Evolutionary conservation across 1,284 basidiomycete genomes (phyloP), one percentile per base, ranked within the genome.

Genomic region (Naganishia sp.): DNA sequence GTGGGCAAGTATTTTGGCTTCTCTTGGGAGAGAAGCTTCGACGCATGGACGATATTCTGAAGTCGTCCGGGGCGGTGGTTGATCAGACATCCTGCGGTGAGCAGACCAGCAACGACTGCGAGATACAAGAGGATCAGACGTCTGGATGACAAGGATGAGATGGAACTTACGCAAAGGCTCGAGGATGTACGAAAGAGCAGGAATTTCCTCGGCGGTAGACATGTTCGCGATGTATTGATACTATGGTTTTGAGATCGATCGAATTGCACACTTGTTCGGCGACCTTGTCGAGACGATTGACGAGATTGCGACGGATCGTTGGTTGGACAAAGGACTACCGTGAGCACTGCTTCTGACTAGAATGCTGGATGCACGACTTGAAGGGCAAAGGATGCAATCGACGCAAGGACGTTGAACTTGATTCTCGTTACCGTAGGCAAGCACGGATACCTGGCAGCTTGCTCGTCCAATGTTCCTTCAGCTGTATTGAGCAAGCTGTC

Each of bases 191-290:
- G 71, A 72, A 13, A 74, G 65, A 16, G 73, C 73, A 15, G 73
- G 73, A 36, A 74, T 74, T 64, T 75, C 74, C 28, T 75, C 74
- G 28, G 59, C 68, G 36, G 70, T 75, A 18, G 74, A 75, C 74
- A 75, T 75, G 55, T 39, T 57, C 23, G 36, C 21, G 11, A 23
- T 15, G 11, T 53, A 15, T 31, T 50, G 49, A 1, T 25, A 50
- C 28, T 28, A 28, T 15, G 15, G 3, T 46, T 16, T 2, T 18
- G 15, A 46, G 18, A 16, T 18, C 45, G 18, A 23, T 46, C 45
- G 45, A 9, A 46, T 15, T 15, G 11, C 4, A 7, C 23, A n/a
- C 18, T 46, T 7, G 45, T 46, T 4, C 45, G 2, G 18, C 45
- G 36, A 39, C 4, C 36, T 9, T 39, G 36, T 39, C 13, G 36